Conservation (phyloP, 495 filamentous ascomycete species). For the Aspergillus steynii region DNA sequence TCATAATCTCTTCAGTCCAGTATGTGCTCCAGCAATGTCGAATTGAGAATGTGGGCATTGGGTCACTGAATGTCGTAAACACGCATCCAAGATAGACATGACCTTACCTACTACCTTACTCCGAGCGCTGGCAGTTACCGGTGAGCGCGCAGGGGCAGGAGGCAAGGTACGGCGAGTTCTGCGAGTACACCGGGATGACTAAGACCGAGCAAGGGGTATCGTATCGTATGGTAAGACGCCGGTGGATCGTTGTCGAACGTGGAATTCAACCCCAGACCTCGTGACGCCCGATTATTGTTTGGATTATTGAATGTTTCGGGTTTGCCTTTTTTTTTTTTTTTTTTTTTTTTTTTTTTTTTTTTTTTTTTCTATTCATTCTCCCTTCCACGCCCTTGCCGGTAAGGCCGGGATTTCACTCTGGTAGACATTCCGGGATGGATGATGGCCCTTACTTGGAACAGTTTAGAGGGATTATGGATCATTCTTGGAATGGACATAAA, state of each 20-base stretch:
- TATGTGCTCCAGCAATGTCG: too few species aligned
- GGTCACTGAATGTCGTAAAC: too few species aligned
- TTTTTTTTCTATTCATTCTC: too few species aligned
- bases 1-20: too few species aligned
- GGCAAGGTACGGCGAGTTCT: not conserved
- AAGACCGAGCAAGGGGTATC: not conserved
- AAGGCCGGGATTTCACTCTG: not conserved
- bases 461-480: not conserved
- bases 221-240: not conserved
- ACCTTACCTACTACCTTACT: too few species aligned
- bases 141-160: not conserved
- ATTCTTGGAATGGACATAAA: not conserved
- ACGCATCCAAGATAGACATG: too few species aligned
- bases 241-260: slow-evolving; percentile 3
- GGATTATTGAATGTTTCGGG: too few species aligned
- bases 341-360: too few species aligned
- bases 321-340: too few species aligned
- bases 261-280: slow-evolving; percentile 18
- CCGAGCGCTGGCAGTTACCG: not conserved
- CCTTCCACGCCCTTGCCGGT: not conserved
- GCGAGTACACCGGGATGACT: not conserved
- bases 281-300: slow-evolving; percentile 10
- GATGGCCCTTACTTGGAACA: not conserved
- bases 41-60: too few species aligned
- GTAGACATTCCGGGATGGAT: not conserved